A percentile compares a stretch with the other conserved stretches of the same genome.
Evolutionary conservation across 2,329 filamentous ascomycete genomes (phyloP).

Genomic region (Aspergillus flavus): DNA sequence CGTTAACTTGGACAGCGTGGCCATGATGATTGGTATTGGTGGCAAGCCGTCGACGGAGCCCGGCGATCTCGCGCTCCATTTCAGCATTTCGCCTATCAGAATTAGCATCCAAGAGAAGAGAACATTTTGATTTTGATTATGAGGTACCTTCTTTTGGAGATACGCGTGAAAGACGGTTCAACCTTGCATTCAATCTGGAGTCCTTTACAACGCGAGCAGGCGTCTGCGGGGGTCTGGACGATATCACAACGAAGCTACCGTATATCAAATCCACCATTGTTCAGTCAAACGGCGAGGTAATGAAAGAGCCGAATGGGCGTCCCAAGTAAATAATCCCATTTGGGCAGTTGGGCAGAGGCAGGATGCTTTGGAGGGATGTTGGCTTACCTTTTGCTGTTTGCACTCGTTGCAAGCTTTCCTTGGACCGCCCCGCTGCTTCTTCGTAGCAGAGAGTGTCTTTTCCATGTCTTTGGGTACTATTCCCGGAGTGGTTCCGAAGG

Average conservation of each 20-base stretch:
- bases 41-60: constrained; percentile 49
- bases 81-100: constrained; percentile 60
- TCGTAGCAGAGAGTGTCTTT: constrained; percentile 51
- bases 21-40: constrained; percentile 30
- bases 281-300: constrained; percentile 18
- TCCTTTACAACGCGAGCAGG: constrained; percentile 63
- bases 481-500: constrained; percentile 36
- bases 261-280: not conserved
- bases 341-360: not conserved
- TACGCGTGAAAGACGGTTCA: constrained; percentile 67
- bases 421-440: constrained; percentile 43
- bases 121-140: not conserved
- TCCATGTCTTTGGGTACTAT: constrained; percentile 41
- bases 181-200: constrained; percentile 66
- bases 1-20: constrained; percentile 26
- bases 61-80: constrained; percentile 60
- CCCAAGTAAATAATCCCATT: not conserved
- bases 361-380: constrained; percentile 13
- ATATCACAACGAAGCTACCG: constrained; percentile 66
- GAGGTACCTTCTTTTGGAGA: constrained; percentile 58
- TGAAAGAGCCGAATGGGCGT: not conserved
- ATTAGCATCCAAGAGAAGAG: not conserved
- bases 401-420: constrained; percentile 67
- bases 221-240: constrained; percentile 62
- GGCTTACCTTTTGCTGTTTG: constrained; percentile 65